Evolutionary conservation across 108 stramenopile genomes (phyloP).

Genomic region (Nitzschia sp.): DNA sequence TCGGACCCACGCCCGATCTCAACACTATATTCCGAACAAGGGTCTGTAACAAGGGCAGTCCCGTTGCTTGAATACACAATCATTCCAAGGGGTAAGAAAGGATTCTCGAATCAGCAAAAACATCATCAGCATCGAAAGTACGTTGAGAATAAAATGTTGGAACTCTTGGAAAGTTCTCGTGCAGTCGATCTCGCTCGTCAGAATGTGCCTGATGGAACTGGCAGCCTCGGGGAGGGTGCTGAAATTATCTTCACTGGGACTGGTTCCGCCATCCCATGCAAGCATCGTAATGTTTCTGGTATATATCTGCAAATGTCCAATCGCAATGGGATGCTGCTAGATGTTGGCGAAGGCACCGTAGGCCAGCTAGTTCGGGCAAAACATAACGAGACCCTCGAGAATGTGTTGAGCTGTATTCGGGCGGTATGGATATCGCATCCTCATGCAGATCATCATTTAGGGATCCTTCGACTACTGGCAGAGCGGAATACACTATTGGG

Average conservation of each 20-base stretch:
- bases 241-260: constrained; percentile 95
- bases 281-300: constrained; percentile 96
- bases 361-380: constrained; percentile 86
- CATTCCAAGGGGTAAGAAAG: constrained; percentile 55
- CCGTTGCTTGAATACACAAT: constrained; percentile 68
- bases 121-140: neutral
- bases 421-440: constrained; percentile 97
- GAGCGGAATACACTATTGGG: constrained; percentile 49
- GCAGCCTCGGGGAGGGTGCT: constrained; percentile 4
- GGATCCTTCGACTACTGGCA: constrained; percentile 81
- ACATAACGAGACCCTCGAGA: constrained; percentile 12
- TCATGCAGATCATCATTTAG: constrained; percentile 98
- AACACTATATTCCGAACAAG: no score
- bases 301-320: constrained; percentile 69
- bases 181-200: constrained; percentile 2
- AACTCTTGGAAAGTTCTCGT: constrained; percentile 13
- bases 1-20: neutral
- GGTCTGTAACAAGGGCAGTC: constrained; percentile 21
- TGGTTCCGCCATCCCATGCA: constrained; percentile 95
- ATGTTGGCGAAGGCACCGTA: constrained; percentile 94
- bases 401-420: constrained; percentile 51
- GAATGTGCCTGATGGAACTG: neutral
- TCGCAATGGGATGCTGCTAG: constrained; percentile 78
- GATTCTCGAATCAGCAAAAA: constrained; percentile 20
- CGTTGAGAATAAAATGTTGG: constrained; percentile 1